Percentiles rank a stretch among this genome's conserved stretches.
Conservation (phyloP, 83 land plant species). For the Diphasiastrum complanatum region DNA sequence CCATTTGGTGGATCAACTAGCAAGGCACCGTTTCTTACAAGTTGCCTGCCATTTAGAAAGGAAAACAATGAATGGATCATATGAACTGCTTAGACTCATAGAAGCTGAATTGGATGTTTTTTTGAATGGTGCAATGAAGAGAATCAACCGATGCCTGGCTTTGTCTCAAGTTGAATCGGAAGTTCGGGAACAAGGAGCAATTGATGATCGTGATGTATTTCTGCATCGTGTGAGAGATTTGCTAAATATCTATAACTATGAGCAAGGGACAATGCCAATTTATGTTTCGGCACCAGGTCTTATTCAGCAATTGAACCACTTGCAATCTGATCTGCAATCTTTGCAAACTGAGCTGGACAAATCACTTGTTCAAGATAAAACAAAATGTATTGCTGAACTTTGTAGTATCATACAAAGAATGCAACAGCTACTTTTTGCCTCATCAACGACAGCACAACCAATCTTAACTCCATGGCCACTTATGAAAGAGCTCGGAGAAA, state of each 20-base stretch:
- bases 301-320: slow-evolving; percentile 71
- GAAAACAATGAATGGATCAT: slow-evolving; percentile 78
- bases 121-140: slow-evolving; percentile 38
- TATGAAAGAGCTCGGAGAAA: slow-evolving; percentile 89
- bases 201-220: slow-evolving; percentile 89
- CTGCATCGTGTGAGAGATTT: slow-evolving; percentile 91
- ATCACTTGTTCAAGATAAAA: slow-evolving; percentile 73
- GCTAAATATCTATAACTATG: slow-evolving; percentile 76
- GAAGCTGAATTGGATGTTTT: slow-evolving; percentile 62
- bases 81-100: slow-evolving; percentile 72
- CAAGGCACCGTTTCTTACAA: slow-evolving; percentile 77
- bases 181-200: slow-evolving; percentile 94
- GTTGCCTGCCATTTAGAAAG: slow-evolving; percentile 84
- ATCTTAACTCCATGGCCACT: slow-evolving; percentile 84
- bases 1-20: slow-evolving; percentile 79
- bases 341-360: slow-evolving; percentile 70
- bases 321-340: slow-evolving; percentile 61
- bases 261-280: slow-evolving; percentile 67
- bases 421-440: slow-evolving; percentile 93
- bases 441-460: slow-evolving; percentile 96
- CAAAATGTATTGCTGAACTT: slow-evolving; percentile 82
- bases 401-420: slow-evolving; percentile 71
- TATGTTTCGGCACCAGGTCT: slow-evolving; percentile 95
- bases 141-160: slow-evolving; percentile 48
- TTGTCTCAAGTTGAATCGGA: slow-evolving; percentile 83